phyloP scores from a whole-genome alignment of 2,329 filamentous ascomycete species.

The Beauveria medogensis region DNA sequence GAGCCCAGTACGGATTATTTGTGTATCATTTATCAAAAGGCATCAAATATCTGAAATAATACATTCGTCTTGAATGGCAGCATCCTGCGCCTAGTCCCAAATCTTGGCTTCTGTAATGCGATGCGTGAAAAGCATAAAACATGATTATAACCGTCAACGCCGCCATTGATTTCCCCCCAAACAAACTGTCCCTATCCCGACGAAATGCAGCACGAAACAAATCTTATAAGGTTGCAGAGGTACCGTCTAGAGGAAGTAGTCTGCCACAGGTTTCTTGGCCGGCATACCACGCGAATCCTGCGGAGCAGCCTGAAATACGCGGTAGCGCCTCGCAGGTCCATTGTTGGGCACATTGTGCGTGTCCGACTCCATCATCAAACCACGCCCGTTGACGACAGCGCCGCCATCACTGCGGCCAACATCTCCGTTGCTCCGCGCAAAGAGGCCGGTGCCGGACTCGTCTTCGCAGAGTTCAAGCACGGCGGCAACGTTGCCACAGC shows the following conservation, averaged over 20 bases:
- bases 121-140: neutral
- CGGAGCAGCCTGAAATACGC: conserved; percentile 92
- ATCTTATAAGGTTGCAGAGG: neutral
- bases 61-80: neutral
- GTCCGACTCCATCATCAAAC: conserved; percentile 41
- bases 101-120: neutral
- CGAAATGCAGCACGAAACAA: neutral
- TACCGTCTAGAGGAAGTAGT: conserved; percentile 71
- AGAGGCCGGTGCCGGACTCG: conserved; percentile 62
- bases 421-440: conserved; percentile 65
- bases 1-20: no score
- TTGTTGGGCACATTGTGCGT: conserved; percentile 29
- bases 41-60: neutral
- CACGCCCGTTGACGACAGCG: conserved; percentile 20
- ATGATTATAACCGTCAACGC: neutral
- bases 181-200: neutral
- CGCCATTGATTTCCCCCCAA: conserved; percentile 1
- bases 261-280: conserved; percentile 94
- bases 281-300: conserved; percentile 97
- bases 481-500: conserved; percentile 90
- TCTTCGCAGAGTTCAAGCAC: conserved; percentile 91
- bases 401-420: conserved; percentile 46
- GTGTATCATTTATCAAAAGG: neutral
- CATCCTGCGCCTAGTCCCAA: neutral
- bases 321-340: conserved; percentile 81